A percentile compares a stretch with the other conserved stretches of the same genome.
phyloP scores from a whole-genome alignment of 257 asterid genomes.

The Striga asiatica region DNA sequence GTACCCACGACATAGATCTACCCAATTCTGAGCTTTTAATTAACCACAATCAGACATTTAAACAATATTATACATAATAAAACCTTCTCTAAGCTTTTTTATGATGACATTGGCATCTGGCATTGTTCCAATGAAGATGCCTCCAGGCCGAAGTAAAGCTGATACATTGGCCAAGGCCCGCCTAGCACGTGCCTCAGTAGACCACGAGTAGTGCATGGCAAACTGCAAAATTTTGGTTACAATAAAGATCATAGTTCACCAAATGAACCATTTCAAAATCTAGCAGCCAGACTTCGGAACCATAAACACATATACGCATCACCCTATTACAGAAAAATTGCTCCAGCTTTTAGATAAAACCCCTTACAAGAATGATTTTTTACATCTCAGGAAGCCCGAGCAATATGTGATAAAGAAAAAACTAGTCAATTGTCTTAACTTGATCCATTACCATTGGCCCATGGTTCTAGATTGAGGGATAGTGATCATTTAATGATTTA shows the following conservation, averaged over 20 bases:
- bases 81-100: slow-evolving; percentile 90
- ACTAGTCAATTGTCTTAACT: background rate
- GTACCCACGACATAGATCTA: background rate
- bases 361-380: too few species aligned
- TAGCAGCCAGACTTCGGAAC: too few species aligned
- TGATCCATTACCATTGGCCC: background rate
- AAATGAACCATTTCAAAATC: too few species aligned
- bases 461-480: background rate
- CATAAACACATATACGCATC: too few species aligned
- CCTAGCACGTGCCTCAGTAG: slow-evolving; percentile 96
- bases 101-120: slow-evolving; percentile 94
- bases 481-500: too few species aligned
- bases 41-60: background rate
- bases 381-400: too few species aligned
- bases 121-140: slow-evolving; percentile 94
- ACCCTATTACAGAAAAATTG: too few species aligned
- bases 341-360: too few species aligned
- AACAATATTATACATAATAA: slow-evolving; percentile 11
- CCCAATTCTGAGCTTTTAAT: background rate
- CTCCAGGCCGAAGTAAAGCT: slow-evolving; percentile 96
- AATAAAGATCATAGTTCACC: too few species aligned
- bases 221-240: slow-evolving; percentile 44
- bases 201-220: slow-evolving; percentile 99
- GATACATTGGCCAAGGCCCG: slow-evolving; percentile 89
- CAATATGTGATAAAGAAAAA: background rate